Conservation (phyloP, 352 stramenopile genomes). For the Globisporangium perplexum region DNA sequence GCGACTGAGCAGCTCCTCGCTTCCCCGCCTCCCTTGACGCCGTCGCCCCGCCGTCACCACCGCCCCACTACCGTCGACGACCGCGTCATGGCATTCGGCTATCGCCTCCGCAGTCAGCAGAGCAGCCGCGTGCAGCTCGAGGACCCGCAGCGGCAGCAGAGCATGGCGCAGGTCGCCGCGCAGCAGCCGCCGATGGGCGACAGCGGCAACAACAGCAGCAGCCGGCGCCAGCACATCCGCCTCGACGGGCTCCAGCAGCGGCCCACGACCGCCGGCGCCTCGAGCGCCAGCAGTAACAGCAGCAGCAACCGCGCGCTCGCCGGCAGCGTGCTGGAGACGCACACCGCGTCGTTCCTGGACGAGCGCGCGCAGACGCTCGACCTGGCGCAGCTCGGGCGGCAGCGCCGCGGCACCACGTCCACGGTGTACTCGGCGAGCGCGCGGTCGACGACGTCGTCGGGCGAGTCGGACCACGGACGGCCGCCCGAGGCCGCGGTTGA, state of each 20-base stretch:
- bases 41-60: no score
- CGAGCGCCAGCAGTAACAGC: background rate
- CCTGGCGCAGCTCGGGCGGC: constrained; percentile 1
- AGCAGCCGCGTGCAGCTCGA: constrained; percentile 6
- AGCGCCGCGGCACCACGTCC: constrained; percentile 5
- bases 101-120: constrained; percentile 9
- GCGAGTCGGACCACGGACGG: background rate
- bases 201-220: constrained; percentile 5
- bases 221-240: constrained; percentile 5
- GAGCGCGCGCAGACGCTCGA: background rate
- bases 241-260: constrained; percentile 5
- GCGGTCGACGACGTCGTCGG: constrained; percentile 3
- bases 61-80: background rate
- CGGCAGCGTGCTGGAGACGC: constrained; percentile 2
- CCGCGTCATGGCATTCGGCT: constrained; percentile 12
- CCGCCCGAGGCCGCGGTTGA: constrained; percentile 14
- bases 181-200: background rate
- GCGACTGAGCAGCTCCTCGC: no score
- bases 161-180: background rate
- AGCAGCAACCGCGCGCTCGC: background rate
- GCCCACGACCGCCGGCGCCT: background rate
- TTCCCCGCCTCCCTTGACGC: no score
- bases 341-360: constrained; percentile 3
- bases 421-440: constrained; percentile 7
- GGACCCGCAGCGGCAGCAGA: background rate